Percentiles rank a stretch among this genome's conserved stretches.
Conservation (phyloP, 176 grass and related monocot species). For the Tuctoria greenei region DNA sequence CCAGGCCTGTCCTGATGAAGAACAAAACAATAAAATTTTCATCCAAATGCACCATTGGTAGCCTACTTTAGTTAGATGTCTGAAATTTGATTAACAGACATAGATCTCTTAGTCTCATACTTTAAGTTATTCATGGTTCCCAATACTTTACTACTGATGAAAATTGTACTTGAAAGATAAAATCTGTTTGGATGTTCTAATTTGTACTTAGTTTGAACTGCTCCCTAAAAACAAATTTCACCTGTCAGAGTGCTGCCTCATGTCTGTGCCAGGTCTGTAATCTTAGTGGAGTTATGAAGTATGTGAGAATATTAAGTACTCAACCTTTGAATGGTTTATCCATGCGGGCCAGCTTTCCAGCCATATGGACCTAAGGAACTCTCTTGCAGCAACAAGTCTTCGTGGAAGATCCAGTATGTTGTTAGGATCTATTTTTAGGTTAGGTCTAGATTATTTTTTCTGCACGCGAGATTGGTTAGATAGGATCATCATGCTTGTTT, state of each 20-base stretch:
- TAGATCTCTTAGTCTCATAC: not conserved
- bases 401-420: no score
- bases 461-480: not conserved
- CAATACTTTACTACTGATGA: not conserved
- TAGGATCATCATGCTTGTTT: not conserved
- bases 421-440: not conserved
- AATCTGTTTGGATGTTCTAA: no score
- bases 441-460: not conserved
- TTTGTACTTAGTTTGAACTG: not conserved
- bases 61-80: not conserved
- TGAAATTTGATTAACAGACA: not conserved
- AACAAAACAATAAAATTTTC: no score
- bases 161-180: not conserved
- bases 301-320: no score
- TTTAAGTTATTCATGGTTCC: not conserved
- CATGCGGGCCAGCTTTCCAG: no score
- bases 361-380: no score
- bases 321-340: no score
- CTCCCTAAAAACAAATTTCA: not conserved
- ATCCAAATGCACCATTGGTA: not conserved
- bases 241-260: not conserved
- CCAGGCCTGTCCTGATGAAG: no score
- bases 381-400: no score
- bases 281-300: not conserved
- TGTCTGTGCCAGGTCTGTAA: not conserved